These are phyloP conservation scores for Penicillium antarcticum DNA, from an alignment of 495 filamentous ascomycete genomes.

Conservation along the genomic window DNA sequence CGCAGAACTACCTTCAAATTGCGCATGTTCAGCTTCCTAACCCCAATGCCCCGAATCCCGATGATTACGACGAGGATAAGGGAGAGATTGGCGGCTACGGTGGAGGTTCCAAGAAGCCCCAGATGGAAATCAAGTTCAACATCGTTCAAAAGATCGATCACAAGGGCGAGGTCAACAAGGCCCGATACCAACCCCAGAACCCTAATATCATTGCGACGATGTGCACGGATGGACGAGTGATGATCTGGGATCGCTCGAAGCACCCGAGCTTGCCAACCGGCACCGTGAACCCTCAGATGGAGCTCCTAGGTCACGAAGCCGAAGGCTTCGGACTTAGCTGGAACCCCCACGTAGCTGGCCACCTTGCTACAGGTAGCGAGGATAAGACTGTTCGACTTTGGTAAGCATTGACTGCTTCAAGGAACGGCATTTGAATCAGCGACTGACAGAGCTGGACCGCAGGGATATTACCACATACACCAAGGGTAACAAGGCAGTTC, in stretches of 20 bases:
- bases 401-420: constrained; percentile 43
- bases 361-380: constrained; percentile 84
- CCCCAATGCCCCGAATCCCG: constrained; percentile 63
- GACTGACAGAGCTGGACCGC: neutral
- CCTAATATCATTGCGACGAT: constrained; percentile 96
- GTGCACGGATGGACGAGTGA: constrained; percentile 78
- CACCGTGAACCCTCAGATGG: constrained; percentile 74
- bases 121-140: constrained; percentile 74
- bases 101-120: constrained; percentile 57
- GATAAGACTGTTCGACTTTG: constrained; percentile 89
- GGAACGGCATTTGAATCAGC: constrained; percentile 3
- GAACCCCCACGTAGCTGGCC: constrained; percentile 80
- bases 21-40: constrained; percentile 90
- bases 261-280: constrained; percentile 72
- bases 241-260: constrained; percentile 96
- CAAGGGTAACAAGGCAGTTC: constrained; percentile 65
- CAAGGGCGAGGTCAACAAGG: constrained; percentile 96
- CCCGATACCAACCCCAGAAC: constrained; percentile 95
- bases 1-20: constrained; percentile 92
- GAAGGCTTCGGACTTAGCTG: constrained; percentile 96
- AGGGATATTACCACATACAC: constrained; percentile 78
- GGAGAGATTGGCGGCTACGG: constrained; percentile 95
- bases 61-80: constrained; percentile 84
- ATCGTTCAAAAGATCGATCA: constrained; percentile 96
- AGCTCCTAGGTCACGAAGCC: constrained; percentile 76